phyloP scores from a whole-genome alignment of 305 asterid genomes.

The Fraxinus ornus region DNA sequence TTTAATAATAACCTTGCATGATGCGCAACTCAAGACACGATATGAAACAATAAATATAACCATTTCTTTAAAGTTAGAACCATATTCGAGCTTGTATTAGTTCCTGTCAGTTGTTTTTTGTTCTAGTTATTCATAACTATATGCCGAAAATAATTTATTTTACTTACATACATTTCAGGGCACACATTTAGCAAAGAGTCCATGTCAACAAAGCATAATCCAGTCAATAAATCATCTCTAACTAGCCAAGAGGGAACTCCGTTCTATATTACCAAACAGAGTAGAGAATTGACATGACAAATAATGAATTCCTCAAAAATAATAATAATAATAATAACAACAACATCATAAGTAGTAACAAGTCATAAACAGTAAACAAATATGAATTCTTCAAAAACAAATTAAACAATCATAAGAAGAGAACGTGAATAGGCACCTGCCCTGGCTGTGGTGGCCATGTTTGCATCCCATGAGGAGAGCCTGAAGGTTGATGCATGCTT shows the following conservation, averaged over 20 bases:
- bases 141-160: background rate
- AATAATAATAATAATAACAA: background rate
- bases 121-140: background rate
- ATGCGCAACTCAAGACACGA: background rate
- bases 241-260: background rate
- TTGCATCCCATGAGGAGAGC: slow-evolving; percentile 69
- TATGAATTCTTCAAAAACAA: slow-evolving; percentile 3
- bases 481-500: slow-evolving; percentile 53
- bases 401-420: background rate
- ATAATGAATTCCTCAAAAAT: background rate
- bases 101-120: background rate
- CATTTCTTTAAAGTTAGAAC: background rate
- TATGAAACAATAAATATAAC: background rate
- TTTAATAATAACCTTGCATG: background rate
- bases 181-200: background rate
- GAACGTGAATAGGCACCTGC: slow-evolving; percentile 48
- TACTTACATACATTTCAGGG: background rate
- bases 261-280: background rate
- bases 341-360: background rate
- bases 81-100: background rate
- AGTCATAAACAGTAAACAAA: background rate
- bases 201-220: background rate
- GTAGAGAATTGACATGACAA: background rate
- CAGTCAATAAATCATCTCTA: background rate
- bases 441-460: slow-evolving; percentile 72